A percentile compares a stretch with the other conserved stretches of the same genome.
Conservation (phyloP, 2,329 filamentous ascomycete genomes). For the Talaromyces sp. region DNA sequence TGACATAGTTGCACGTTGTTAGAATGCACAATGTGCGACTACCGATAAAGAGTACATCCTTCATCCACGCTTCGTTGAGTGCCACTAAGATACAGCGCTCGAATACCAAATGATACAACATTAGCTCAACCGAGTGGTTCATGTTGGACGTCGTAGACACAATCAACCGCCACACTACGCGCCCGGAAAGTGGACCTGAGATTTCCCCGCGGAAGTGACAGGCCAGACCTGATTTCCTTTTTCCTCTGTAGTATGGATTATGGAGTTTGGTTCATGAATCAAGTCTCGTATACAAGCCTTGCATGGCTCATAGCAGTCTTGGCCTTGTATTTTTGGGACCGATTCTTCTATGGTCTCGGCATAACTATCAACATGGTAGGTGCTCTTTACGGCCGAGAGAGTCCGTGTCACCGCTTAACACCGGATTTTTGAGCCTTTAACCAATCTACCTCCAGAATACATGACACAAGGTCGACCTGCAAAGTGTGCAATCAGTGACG, state of each 20-base stretch:
- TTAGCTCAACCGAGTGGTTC: neutral
- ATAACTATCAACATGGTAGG: neutral
- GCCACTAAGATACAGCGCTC: neutral
- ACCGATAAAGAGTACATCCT: neutral
- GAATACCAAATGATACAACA: neutral
- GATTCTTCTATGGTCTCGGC: neutral
- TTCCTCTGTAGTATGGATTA: neutral
- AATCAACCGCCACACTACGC: neutral
- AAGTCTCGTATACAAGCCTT: neutral
- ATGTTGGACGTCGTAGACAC: neutral
- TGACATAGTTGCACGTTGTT: neutral
- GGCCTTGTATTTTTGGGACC: neutral
- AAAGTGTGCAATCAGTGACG: neutral
- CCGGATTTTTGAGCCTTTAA: neutral
- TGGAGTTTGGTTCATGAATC: neutral
- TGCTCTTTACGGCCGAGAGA: neutral
- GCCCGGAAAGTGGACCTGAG: slow-evolving; percentile 6
- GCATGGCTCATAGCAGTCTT: neutral
- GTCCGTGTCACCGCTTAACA: neutral
- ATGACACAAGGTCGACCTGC: neutral
- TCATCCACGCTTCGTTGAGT: neutral
- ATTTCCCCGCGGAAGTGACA: slow-evolving; percentile 1
- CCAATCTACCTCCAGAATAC: neutral
- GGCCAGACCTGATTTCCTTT: neutral
- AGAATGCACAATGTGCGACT: neutral